A percentile compares a stretch with the other conserved stretches of the same genome.
These are phyloP conservation scores for Neurospora sp. DNA, from an alignment of 495 filamentous ascomycete genomes.

Conservation along the genomic window DNA sequence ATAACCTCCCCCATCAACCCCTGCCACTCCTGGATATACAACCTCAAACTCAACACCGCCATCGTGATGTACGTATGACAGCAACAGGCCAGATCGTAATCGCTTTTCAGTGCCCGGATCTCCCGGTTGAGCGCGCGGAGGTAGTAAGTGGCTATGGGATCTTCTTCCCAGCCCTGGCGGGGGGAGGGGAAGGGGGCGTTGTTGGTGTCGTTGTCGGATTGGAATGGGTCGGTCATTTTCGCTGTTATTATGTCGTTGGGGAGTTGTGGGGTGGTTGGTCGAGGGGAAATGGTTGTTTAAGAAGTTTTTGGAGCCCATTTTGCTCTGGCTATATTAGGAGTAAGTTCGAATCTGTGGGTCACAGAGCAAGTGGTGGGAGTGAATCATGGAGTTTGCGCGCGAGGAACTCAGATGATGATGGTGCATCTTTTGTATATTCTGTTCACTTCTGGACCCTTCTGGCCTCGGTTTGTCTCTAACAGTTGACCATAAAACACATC, in stretches of 20 bases:
- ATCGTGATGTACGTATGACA: not conserved
- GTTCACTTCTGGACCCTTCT: too few species aligned
- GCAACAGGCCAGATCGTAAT: not conserved
- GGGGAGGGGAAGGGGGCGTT: not conserved
- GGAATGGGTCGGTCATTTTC: not conserved
- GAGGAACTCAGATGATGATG: not conserved
- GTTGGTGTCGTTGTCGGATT: not conserved
- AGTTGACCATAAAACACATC: not conserved
- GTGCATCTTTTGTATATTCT: not conserved
- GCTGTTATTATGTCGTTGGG: too few species aligned
- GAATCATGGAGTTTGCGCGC: not conserved
- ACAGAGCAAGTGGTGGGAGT: too few species aligned
- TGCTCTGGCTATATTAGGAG: too few species aligned
- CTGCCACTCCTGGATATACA: not conserved
- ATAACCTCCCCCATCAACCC: not conserved
- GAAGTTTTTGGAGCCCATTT: too few species aligned
- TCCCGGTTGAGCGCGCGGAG: not conserved
- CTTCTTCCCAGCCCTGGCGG: not conserved
- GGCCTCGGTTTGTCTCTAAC: too few species aligned
- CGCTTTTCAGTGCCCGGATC: not conserved
- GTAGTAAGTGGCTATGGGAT: not conserved
- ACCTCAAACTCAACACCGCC: not conserved
- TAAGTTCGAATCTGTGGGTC: too few species aligned
- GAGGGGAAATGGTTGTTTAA: too few species aligned
- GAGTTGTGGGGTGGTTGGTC: too few species aligned